Evolutionary conservation across 768 basidiomycete species (phyloP), one percentile per base, ranked within the genome.

Genomic region (Russula abietina): DNA sequence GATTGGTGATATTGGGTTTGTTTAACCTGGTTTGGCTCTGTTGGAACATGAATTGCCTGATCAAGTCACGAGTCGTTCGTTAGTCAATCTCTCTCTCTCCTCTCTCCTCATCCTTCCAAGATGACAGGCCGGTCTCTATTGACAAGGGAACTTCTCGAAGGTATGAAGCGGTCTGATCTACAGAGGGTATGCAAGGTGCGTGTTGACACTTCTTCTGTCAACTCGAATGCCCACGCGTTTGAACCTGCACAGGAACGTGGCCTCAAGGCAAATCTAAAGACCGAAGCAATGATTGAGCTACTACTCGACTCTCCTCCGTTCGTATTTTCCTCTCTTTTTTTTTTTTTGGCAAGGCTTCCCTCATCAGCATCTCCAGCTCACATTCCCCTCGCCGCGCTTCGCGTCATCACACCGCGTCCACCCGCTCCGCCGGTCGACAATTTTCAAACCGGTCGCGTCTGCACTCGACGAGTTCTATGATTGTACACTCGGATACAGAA

Each of bases 261-360:
- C 61, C 83, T 92, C 64, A 88, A 82, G 74, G 90, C 90, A 50
- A 91, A 91, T 73, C 80, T 91, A 70, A 91, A 89, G 77, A 83
- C 87, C 26, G 88, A 90, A 69, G 85, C 83, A 52, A 76, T 92
- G 65, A 89, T 92, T 69, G 86, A 90, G 70, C 77, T 89, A 19
- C 75, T 92, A 30, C 75, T 89, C 16, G 83, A 86, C 68, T 80
- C 78, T 17, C 54, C 65, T 1, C 33, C 51, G 64, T 65, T 55
- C 38, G 61, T 58, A 33, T 53, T 14, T 43, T 32, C 39, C 53
- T 24, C 14, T 26, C 22, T 38, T 26, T 43, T 53, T 30, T 38
- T 38, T 26, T 43, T 53, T 30, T 38, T 46, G 46, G 45, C 41
- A 59, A 26, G 50, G 14, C 36, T 26, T 10, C 58, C 61, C 62